These are phyloP conservation scores for Naganishia cerealis DNA, from an alignment of 1,284 basidiomycete species.

Conservation along the genomic window DNA sequence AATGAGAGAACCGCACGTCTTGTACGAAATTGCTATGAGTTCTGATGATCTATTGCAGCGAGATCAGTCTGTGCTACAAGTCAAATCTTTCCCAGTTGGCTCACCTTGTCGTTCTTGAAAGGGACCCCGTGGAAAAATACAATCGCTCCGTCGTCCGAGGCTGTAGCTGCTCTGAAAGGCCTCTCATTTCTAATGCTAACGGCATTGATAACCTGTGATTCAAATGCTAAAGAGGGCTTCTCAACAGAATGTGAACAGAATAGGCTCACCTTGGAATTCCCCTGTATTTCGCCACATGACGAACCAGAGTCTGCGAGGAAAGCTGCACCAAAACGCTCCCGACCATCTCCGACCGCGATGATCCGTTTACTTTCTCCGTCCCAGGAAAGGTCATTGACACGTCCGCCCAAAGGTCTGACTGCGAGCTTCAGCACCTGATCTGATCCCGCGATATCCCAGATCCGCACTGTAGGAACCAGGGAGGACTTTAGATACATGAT, in stretches of 20 bases:
- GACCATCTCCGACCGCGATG: slow-evolving; percentile 92
- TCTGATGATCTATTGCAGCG: slow-evolving; percentile 65
- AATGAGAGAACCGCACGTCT: slow-evolving; percentile 79
- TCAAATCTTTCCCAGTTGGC: not conserved
- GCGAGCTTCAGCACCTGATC: slow-evolving; percentile 83
- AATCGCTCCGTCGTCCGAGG: slow-evolving; percentile 77
- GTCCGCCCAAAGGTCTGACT: slow-evolving; percentile 76
- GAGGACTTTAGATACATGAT: not conserved
- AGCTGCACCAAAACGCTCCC: slow-evolving; percentile 82
- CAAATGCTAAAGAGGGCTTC: not conserved
- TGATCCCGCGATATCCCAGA: slow-evolving; percentile 86
- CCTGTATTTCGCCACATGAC: slow-evolving; percentile 81
- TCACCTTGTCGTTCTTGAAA: slow-evolving; percentile 82
- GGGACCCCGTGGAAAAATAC: slow-evolving; percentile 76
- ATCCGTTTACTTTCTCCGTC: slow-evolving; percentile 95
- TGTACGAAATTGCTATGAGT: slow-evolving; percentile 93
- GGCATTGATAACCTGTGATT: slow-evolving; percentile 72
- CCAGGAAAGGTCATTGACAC: slow-evolving; percentile 91
- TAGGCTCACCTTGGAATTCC: slow-evolving; percentile 76
- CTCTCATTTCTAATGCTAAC: slow-evolving; percentile 86
- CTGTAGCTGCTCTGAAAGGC: slow-evolving; percentile 86
- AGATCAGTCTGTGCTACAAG: not conserved
- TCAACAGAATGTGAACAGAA: not conserved
- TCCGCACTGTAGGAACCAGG: slow-evolving; percentile 62
- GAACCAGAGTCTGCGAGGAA: slow-evolving; percentile 69